Conservation (phyloP, 371 early-diverging fungal species). For the Mortierella polycephala region DNA sequence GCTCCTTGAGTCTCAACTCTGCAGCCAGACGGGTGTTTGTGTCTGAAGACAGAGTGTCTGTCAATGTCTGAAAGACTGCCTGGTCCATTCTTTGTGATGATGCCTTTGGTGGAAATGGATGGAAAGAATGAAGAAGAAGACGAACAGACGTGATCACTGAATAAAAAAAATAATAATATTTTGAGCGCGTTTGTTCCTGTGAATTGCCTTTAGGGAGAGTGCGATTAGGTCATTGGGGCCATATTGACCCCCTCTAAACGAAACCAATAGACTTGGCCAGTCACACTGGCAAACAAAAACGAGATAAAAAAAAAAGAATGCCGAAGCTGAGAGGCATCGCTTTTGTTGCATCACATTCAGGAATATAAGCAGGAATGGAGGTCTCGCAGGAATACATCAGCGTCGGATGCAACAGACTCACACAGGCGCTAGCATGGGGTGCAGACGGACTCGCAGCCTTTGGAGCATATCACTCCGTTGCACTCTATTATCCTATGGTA, state of each 20-base stretch:
- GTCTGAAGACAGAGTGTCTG: conserved; percentile 75
- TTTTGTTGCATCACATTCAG: no score
- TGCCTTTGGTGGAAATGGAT: conserved; percentile 3
- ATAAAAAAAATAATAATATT: not conserved
- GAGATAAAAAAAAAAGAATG: no score
- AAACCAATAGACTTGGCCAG: no score
- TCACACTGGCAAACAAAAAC: no score
- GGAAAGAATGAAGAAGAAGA: not conserved
- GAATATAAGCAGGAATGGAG: conserved; percentile 14
- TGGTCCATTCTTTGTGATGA: conserved; percentile 68
- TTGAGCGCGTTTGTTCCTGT: no score
- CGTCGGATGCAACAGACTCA: conserved; percentile 78
- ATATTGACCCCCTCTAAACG: no score
- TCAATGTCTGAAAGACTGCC: conserved; percentile 75
- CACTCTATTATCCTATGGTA: conserved; percentile 81
- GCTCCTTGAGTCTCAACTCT: conserved; percentile 76
- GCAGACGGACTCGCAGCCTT: conserved; percentile 75
- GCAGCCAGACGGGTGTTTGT: conserved; percentile 72
- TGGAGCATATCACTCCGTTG: conserved; percentile 78
- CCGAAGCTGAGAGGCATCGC: no score
- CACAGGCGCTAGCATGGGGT: conserved; percentile 76
- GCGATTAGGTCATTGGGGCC: no score
- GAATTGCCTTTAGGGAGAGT: no score
- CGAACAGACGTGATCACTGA: not conserved
- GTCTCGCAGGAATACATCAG: conserved; percentile 69